phyloP scores from a whole-genome alignment of 176 grass and related monocot species.

The Ensete ventricosum region DNA sequence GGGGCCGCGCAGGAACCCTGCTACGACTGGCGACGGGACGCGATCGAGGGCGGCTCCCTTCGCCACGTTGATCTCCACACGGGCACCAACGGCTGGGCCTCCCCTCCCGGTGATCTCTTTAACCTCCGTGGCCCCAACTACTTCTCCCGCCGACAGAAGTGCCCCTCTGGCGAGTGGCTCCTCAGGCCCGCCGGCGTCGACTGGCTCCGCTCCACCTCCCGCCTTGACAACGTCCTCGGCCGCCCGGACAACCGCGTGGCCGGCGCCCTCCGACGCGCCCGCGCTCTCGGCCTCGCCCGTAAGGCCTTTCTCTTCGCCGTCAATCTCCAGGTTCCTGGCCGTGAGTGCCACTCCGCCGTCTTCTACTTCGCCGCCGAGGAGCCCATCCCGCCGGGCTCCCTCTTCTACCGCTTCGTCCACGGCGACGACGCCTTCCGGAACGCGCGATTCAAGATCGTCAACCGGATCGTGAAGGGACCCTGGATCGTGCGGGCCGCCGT shows the following conservation, averaged over 20 bases:
- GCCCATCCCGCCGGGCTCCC: conserved; percentile 59
- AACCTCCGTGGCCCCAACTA: conserved; percentile 59
- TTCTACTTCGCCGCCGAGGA: conserved; percentile 82
- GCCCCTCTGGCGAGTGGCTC: conserved; percentile 46
- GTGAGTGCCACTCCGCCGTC: conserved; percentile 81
- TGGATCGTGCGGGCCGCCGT: conserved; percentile 87
- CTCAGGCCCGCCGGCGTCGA: conserved; percentile 82
- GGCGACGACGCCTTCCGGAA: conserved; percentile 88
- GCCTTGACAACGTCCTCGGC: conserved; percentile 72
- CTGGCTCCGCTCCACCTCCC: conserved; percentile 68
- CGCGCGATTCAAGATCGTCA: conserved; percentile 93
- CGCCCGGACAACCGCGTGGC: conserved; percentile 56
- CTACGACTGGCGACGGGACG: conserved; percentile 9
- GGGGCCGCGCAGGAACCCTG: neutral
- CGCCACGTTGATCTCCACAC: conserved; percentile 18
- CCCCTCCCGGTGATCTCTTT: conserved; percentile 84
- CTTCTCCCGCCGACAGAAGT: conserved; percentile 49
- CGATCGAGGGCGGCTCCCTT: conserved; percentile 4
- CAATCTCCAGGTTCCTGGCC: conserved; percentile 90
- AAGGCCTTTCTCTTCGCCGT: conserved; percentile 75
- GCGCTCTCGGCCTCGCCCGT: conserved; percentile 34
- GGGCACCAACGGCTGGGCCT: conserved; percentile 53
- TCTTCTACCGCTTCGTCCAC: conserved; percentile 70
- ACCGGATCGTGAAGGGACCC: conserved; percentile 91
- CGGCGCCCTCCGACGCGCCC: conserved; percentile 49